A percentile compares a stretch with the other conserved stretches of the same genome.
phyloP scores from a whole-genome alignment of 2,329 filamentous ascomycete genomes.

The Chaetomiaceae sp. region DNA sequence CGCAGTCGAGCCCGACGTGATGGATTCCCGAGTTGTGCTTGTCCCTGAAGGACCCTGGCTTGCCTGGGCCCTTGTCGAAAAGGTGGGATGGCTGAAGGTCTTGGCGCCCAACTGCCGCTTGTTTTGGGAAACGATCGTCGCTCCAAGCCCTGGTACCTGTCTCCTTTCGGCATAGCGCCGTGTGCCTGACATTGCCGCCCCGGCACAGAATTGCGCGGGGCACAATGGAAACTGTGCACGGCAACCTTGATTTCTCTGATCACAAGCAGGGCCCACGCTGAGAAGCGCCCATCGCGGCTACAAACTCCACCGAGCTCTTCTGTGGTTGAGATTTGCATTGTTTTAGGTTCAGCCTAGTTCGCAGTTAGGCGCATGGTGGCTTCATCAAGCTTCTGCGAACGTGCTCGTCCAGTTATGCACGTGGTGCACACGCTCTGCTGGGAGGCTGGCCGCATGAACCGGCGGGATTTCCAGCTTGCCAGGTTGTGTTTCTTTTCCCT shows the following conservation, averaged over 20 bases:
- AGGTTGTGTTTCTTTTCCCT: no score
- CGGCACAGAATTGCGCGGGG: not conserved
- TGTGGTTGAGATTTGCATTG: no score
- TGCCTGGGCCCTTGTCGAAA: not conserved
- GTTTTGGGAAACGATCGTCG: conserved; percentile 20
- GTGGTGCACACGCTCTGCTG: no score
- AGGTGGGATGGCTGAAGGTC: not conserved
- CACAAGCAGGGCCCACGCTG: not conserved
- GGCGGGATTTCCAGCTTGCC: no score
- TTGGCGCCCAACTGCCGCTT: conserved; percentile 9
- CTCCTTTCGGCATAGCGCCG: not conserved
- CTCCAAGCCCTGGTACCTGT: conserved; percentile 1
- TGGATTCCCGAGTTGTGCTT: not conserved
- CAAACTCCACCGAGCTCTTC: no score
- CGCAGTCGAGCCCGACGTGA: not conserved
- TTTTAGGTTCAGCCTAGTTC: no score
- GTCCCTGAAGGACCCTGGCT: not conserved
- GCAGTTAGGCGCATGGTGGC: no score
- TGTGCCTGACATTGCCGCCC: not conserved
- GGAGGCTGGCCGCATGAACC: no score
- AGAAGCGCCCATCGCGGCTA: no score
- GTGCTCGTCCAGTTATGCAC: no score
- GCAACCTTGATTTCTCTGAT: not conserved
- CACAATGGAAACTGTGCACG: not conserved
- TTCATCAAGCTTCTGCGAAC: no score